Evolutionary conservation across 2,329 filamentous ascomycete genomes (phyloP), one percentile per base, ranked within the genome.

Genomic region (Ramularia collo-cygni): DNA sequence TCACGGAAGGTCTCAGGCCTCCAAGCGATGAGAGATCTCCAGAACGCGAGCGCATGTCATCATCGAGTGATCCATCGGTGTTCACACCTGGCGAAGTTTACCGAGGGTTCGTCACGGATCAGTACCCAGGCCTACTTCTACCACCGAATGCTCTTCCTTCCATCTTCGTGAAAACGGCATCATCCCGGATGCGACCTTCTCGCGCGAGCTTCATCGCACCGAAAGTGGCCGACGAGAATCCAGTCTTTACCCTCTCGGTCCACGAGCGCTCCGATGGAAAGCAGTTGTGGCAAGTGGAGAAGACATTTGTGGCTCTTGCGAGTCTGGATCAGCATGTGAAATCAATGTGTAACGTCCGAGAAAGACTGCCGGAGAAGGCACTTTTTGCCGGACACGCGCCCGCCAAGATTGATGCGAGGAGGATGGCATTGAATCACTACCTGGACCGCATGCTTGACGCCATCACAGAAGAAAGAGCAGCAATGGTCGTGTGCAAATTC

Each of bases 261-360:
- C 83, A 87, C 54, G 84, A 84, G 8, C 80, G 89, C 39, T 81
- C 80, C 0, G 79, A 87, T 46, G 70, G 76, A 3, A 76, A 75
- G 40, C 90, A 96, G 60, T 70, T 98, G 8, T 96, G 92, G 90
- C 80, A 90, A 19, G 79, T 95, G 5, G 92, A 98, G 64, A 98
- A 98, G 64, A 87, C 94, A 46, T 84, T 85, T 3, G 69, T 76
- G 10, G 87, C 90, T 18, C 69, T 98, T 18, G 75, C 79, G n/a
- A 80, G 82, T 49, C 71, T 98, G 26, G 90, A 96, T 59, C 76
- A 85, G 40, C 79, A 85, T 42, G 66, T 98, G 46, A 89, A 85
- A 61, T 78, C 84, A 40, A 77, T 81, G 32, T 67, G 76, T n/a
- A 67, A 73, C 4, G 88, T 94, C 55, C 76, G 76, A 8, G 83